Conservation (phyloP, 2,329 filamentous ascomycete species). For the Elsinoe batatas region DNA sequence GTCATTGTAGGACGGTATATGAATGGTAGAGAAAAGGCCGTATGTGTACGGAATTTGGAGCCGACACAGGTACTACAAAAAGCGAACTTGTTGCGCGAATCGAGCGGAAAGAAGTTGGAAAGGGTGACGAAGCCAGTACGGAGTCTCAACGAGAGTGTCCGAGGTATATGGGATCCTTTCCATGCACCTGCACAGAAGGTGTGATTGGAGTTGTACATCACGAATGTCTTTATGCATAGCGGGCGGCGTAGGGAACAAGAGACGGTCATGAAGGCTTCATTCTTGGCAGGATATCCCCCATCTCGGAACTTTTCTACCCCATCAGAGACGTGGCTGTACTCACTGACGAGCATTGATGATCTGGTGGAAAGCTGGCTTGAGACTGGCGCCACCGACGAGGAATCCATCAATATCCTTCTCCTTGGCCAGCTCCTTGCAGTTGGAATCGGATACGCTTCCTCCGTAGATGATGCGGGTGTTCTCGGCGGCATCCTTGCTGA, state of each 20-base stretch:
- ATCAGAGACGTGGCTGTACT: slow-evolving; percentile 1
- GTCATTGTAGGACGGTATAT: slow-evolving; percentile 85
- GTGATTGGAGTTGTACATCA: slow-evolving; percentile 22
- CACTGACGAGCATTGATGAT: slow-evolving; percentile 50
- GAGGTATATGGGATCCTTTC: slow-evolving; percentile 56
- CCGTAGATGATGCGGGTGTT: slow-evolving; percentile 93
- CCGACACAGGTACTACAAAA: slow-evolving; percentile 73
- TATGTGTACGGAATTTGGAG: slow-evolving; percentile 82
- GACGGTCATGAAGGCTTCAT: not conserved
- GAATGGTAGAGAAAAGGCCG: slow-evolving; percentile 74
- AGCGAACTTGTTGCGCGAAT: slow-evolving; percentile 60
- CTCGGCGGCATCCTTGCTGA: slow-evolving; percentile 70
- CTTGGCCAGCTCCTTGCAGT: slow-evolving; percentile 85
- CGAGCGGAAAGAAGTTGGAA: slow-evolving; percentile 64
- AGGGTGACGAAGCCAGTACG: slow-evolving; percentile 48
- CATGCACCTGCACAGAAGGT: slow-evolving; percentile 46
- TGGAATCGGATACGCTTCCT: slow-evolving; percentile 95
- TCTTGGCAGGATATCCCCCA: not conserved
- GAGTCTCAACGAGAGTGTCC: slow-evolving; percentile 54
- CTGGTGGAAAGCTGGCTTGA: slow-evolving; percentile 85
- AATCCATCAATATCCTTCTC: slow-evolving; percentile 96
- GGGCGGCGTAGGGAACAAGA: not conserved
- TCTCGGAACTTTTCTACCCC: not conserved
- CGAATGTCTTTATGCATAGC: not conserved
- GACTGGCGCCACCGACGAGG: slow-evolving; percentile 87